Evolutionary conservation across 2,329 filamentous ascomycete species (phyloP).

Genomic region (Fusarium duplospermum): DNA sequence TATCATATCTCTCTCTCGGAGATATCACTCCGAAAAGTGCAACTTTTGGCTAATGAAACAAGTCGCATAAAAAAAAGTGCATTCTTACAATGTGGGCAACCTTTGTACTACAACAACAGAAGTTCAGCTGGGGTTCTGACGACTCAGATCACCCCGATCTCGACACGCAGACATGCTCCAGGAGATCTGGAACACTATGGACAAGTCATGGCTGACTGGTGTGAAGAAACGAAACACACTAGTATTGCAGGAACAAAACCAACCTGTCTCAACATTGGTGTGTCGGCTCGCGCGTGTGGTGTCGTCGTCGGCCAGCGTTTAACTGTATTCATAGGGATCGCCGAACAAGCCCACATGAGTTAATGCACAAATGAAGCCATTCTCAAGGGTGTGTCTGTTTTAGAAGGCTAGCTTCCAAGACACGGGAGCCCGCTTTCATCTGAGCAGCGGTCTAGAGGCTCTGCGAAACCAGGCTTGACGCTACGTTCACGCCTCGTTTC

Average conservation of each 20-base stretch:
- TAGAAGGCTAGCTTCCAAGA: neutral
- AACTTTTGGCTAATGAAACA: neutral
- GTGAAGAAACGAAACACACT: neutral
- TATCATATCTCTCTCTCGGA: neutral
- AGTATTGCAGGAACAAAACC: neutral
- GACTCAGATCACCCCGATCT: constrained; percentile 3
- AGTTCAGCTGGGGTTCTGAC: neutral
- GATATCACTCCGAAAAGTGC: neutral
- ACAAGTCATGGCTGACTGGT: neutral
- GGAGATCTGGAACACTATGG: constrained; percentile 3
- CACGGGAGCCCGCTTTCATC: neutral
- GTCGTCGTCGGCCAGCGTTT: neutral
- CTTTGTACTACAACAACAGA: neutral
- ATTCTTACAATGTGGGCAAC: neutral
- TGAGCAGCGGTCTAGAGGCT: neutral
- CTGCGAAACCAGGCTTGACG: neutral
- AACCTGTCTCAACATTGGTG: neutral
- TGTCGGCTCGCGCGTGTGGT: neutral
- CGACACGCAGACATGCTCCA: neutral
- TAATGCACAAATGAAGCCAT: constrained; percentile 1
- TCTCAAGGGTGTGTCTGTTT: neutral
- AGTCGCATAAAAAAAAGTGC: neutral
- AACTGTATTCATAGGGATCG: neutral
- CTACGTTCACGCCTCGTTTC: neutral
- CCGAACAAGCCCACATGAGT: neutral